phyloP scores from a whole-genome alignment of 768 basidiomycete species.

The Xanthoconium purpureum region DNA sequence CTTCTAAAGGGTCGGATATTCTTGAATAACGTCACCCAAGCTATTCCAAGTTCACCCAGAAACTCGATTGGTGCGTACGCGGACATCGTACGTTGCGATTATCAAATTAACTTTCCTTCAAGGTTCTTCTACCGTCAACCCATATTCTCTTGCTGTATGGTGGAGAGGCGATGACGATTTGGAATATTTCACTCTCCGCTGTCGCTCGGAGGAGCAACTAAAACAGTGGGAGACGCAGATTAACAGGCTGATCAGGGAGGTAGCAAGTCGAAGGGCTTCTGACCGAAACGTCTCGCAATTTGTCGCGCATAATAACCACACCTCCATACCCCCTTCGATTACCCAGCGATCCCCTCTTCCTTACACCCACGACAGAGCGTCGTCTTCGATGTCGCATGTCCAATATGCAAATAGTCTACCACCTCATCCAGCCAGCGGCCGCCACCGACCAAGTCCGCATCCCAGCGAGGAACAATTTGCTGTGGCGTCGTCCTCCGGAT shows the following conservation, averaged over 20 bases:
- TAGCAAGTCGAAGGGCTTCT: conserved; percentile 64
- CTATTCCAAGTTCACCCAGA: conserved; percentile 57
- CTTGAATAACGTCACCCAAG: conserved; percentile 90
- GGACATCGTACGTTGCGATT: conserved; percentile 1
- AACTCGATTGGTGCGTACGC: conserved; percentile 56
- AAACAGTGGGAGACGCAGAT: conserved; percentile 90
- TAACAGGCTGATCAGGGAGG: conserved; percentile 79
- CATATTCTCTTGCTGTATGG: conserved; percentile 84
- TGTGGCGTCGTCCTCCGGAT: conserved; percentile 29
- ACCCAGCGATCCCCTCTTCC: conserved; percentile 36
- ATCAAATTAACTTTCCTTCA: conserved; percentile 1
- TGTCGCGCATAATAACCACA: conserved; percentile 39
- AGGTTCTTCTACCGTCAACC: conserved; percentile 51
- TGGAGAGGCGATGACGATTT: conserved; percentile 94
- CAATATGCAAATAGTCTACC: conserved; percentile 32
- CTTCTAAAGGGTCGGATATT: conserved; percentile 96
- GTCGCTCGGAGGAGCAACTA: conserved; percentile 88
- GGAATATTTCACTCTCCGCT: conserved; percentile 92
- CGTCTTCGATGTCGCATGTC: conserved; percentile 33
- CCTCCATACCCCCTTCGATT: conserved; percentile 37
- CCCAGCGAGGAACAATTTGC: conserved; percentile 40
- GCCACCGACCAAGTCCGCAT: conserved; percentile 36
- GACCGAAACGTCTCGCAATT: conserved; percentile 62
- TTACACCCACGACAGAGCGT: conserved; percentile 36
- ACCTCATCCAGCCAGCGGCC: conserved; percentile 34